phyloP scores from a whole-genome alignment of 163 green algal genomes.

The Chlorella variabilis region DNA sequence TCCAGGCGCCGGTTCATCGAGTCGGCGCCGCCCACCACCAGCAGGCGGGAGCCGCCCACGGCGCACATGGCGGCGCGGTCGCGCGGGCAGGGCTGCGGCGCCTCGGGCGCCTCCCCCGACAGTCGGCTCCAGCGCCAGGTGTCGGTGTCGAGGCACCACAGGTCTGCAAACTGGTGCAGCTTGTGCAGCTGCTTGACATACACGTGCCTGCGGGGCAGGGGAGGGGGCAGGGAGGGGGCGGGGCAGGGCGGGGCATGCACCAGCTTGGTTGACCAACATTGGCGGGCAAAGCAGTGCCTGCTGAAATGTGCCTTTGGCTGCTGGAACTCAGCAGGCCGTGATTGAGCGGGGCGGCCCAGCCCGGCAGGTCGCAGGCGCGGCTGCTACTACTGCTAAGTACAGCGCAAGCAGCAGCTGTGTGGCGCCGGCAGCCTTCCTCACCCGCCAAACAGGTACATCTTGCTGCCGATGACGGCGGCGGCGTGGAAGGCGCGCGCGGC shows the following conservation, averaged over 20 bases:
- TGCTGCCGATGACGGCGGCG: slow-evolving; percentile 52
- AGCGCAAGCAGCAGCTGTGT: no score
- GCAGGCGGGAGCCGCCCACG: slow-evolving; percentile 40
- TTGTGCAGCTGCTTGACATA: slow-evolving; percentile 54
- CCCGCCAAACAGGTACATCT: slow-evolving; percentile 74
- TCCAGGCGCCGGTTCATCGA: slow-evolving; percentile 53
- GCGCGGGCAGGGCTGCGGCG: slow-evolving; percentile 41
- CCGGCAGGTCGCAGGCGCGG: no score
- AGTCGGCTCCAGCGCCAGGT: slow-evolving; percentile 59
- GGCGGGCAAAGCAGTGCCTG: no score
- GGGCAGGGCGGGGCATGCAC: no score
- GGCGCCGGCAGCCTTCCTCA: no score
- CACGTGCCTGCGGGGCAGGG: slow-evolving; percentile 44
- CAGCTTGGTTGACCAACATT: no score
- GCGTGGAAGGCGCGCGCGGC: slow-evolving; percentile 65
- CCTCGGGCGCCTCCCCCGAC: slow-evolving; percentile 21
- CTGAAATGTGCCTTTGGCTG: no score
- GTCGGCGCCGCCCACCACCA: slow-evolving; percentile 64
- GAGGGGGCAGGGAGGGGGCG: no score
- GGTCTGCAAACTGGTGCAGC: slow-evolving; percentile 63
- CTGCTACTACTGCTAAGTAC: no score
- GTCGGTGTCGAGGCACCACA: slow-evolving; percentile 64
- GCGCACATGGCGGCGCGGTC: slow-evolving; percentile 56
- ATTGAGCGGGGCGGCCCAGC: no score
- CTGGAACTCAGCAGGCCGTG: no score